A percentile compares a stretch with the other conserved stretches of the same genome.
These are phyloP conservation scores for Coemansia sp. DNA, from an alignment of 192 early-diverging fungal species.

Conservation along the genomic window DNA sequence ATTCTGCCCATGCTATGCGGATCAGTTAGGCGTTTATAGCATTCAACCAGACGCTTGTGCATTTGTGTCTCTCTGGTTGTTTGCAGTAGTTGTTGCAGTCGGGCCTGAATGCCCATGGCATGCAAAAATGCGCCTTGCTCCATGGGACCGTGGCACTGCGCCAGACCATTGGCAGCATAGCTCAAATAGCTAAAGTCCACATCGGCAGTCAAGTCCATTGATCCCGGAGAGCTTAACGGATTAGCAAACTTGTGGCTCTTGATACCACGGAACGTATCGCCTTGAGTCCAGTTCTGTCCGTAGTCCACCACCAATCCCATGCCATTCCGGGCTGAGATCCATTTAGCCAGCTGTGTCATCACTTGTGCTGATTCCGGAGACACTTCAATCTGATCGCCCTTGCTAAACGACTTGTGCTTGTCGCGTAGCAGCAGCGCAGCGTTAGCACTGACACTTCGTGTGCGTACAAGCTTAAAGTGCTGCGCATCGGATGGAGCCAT, in stretches of 20 bases:
- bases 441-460: constrained; percentile 59
- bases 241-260: constrained; percentile 75
- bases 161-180: constrained; percentile 53
- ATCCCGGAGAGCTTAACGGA: constrained; percentile 76
- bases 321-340: constrained; percentile 67
- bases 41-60: constrained; percentile 63
- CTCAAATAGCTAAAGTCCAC: constrained; percentile 83
- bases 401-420: constrained; percentile 53
- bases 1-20: constrained; percentile 79
- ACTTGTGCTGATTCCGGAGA: constrained; percentile 74
- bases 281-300: constrained; percentile 71
- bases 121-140: constrained; percentile 77
- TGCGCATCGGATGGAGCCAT: constrained; percentile 32
- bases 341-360: constrained; percentile 64
- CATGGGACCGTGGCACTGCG: constrained; percentile 68
- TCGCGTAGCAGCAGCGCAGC: constrained; percentile 48
- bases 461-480: constrained; percentile 74
- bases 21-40: constrained; percentile 74
- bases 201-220: constrained; percentile 85
- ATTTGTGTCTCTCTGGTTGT: constrained; percentile 49
- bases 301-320: constrained; percentile 85
- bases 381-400: constrained; percentile 80
- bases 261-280: constrained; percentile 85
- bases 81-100: constrained; percentile 67
- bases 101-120: constrained; percentile 75